These are phyloP conservation scores for Sugiyamaella sp. DNA, from an alignment of 1,139 yeast genomes.

Conservation along the genomic window DNA sequence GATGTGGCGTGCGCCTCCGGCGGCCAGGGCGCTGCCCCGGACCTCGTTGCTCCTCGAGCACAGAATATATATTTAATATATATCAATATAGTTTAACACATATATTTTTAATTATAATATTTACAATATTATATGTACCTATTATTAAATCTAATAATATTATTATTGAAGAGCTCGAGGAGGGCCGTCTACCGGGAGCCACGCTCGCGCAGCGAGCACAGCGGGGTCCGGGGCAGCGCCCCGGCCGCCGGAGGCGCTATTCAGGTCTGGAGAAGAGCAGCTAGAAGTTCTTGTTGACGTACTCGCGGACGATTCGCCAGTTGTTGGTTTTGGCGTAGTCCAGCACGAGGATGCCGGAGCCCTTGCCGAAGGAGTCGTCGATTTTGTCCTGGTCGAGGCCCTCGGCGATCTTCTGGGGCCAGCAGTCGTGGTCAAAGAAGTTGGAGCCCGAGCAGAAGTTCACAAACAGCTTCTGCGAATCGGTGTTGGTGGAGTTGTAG, in stretches of 20 bases:
- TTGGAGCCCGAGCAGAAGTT: slow-evolving; percentile 79
- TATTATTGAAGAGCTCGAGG: no score
- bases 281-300: slow-evolving; percentile 58
- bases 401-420: slow-evolving; percentile 71
- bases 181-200: no score
- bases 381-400: slow-evolving; percentile 50
- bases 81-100: no score
- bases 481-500: slow-evolving; percentile 50
- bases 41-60: not conserved
- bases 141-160: no score
- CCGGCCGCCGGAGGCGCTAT: slow-evolving; percentile 2
- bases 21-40: not conserved
- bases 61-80: no score
- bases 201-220: no score
- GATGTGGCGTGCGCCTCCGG: no score
- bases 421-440: slow-evolving; percentile 68
- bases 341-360: slow-evolving; percentile 61
- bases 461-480: slow-evolving; percentile 54
- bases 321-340: slow-evolving; percentile 68
- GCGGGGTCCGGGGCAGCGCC: not conserved
- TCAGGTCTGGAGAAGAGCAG: not conserved
- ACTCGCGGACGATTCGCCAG: slow-evolving; percentile 59
- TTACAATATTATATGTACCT: no score
- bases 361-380: slow-evolving; percentile 54
- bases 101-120: no score